These are phyloP conservation scores for Phytophthora ohioensis DNA, from an alignment of 352 stramenopile species.

Conservation along the genomic window DNA sequence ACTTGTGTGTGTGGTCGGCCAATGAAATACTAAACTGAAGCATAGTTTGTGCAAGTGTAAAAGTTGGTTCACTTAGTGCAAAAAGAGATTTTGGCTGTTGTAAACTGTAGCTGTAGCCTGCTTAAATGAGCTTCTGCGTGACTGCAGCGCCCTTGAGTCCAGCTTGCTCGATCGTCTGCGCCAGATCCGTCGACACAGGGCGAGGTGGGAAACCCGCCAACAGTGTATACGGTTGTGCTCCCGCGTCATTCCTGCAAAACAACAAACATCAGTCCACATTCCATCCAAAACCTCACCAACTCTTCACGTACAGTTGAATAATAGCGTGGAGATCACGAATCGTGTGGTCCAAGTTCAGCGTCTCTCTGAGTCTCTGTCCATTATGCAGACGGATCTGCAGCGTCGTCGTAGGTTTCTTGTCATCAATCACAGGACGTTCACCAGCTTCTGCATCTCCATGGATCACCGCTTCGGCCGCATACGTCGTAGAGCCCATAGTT, in stretches of 20 bases:
- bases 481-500: slow-evolving; percentile 71
- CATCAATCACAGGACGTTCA: slow-evolving; percentile 79
- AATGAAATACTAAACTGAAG: slow-evolving; percentile 15
- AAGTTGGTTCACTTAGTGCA: slow-evolving; percentile 5
- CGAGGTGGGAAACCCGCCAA: slow-evolving; percentile 93
- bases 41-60: slow-evolving; percentile 15
- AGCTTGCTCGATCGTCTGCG: slow-evolving; percentile 89
- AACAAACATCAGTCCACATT: slow-evolving; percentile 11
- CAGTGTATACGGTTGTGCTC: slow-evolving; percentile 87
- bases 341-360: slow-evolving; percentile 91
- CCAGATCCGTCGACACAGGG: slow-evolving; percentile 84
- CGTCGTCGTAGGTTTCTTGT: slow-evolving; percentile 88
- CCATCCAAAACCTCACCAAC: background rate
- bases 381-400: slow-evolving; percentile 91
- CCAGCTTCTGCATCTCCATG: slow-evolving; percentile 40
- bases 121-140: slow-evolving; percentile 92
- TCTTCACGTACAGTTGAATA: slow-evolving; percentile 71
- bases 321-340: slow-evolving; percentile 89
- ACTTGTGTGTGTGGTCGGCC: background rate
- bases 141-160: slow-evolving; percentile 93
- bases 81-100: slow-evolving; percentile 13
- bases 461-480: slow-evolving; percentile 59
- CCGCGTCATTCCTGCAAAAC: slow-evolving; percentile 70
- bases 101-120: background rate
- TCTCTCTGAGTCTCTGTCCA: slow-evolving; percentile 80